Evolutionary conservation across 441 rosid species (phyloP).

Genomic region (Iberis amara): DNA sequence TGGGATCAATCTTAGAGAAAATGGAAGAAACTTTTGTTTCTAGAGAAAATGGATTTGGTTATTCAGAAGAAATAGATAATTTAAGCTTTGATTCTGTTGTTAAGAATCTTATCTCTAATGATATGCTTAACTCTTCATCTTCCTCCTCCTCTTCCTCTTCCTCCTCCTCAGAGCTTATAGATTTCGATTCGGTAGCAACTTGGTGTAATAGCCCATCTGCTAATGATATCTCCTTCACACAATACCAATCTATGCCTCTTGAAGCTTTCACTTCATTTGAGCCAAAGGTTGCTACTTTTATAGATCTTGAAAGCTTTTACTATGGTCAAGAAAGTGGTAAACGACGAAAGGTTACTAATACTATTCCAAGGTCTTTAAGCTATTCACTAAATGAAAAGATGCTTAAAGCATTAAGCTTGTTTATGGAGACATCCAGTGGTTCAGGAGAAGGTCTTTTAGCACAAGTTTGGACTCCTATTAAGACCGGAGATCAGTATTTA

Average conservation of each 20-base stretch:
- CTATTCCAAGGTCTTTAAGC: conserved; percentile 40
- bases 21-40: conserved; percentile 55
- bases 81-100: conserved; percentile 22
- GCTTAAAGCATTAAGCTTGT: conserved; percentile 65
- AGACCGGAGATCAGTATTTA: conserved; percentile 48
- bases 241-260: conserved; percentile 38
- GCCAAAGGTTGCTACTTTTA: conserved; percentile 18
- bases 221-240: conserved; percentile 40
- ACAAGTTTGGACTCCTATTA: conserved; percentile 74
- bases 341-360: conserved; percentile 24
- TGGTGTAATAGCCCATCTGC: conserved; percentile 52
- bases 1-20: background rate
- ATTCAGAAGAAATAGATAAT: conserved; percentile 37
- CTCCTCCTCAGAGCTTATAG: conserved; percentile 39
- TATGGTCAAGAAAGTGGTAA: conserved; percentile 35
- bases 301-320: conserved; percentile 36
- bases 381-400: conserved; percentile 65
- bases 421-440: conserved; percentile 51
- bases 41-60: conserved; percentile 48
- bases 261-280: conserved; percentile 31
- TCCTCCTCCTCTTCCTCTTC: conserved; percentile 14
- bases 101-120: conserved; percentile 39
- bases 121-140: conserved; percentile 40
- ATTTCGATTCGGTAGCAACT: conserved; percentile 52
- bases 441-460: conserved; percentile 76